These are phyloP conservation scores for Citropsis articulata DNA, from an alignment of 345 rosid genomes.

Conservation along the genomic window DNA sequence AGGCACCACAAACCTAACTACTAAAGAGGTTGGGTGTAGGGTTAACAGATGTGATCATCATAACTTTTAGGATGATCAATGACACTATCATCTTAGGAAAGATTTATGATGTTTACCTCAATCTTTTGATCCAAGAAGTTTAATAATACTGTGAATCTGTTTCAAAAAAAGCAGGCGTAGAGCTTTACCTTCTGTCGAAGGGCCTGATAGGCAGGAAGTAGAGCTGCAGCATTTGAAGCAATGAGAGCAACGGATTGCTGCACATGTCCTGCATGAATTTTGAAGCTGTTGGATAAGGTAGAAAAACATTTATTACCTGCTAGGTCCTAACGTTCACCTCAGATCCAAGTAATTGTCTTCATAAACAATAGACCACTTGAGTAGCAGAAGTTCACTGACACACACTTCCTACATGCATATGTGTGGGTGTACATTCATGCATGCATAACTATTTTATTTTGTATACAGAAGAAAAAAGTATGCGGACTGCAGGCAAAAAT, in stretches of 20 bases:
- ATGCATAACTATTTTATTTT: no score
- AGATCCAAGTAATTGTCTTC: background rate
- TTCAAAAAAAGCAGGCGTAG: background rate
- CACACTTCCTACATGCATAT: no score
- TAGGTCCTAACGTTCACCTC: background rate
- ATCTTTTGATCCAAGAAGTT: background rate
- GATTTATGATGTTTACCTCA: background rate
- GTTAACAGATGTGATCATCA: background rate
- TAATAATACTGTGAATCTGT: background rate
- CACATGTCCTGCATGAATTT: constrained; percentile 61
- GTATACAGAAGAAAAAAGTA: no score
- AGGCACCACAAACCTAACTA: background rate
- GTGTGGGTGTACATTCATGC: no score
- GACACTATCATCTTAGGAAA: background rate
- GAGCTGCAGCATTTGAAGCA: constrained; percentile 83
- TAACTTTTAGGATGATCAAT: background rate
- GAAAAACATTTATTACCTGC: constrained; percentile 3
- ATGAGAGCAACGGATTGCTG: constrained; percentile 80
- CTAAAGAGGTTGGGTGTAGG: background rate
- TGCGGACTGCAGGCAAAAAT: background rate
- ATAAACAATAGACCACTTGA: background rate
- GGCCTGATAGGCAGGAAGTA: constrained; percentile 88
- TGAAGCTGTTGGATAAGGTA: constrained; percentile 19
- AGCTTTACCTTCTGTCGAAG: constrained; percentile 71
- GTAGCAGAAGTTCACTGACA: background rate